These are phyloP conservation scores for Pseudogymnoascus sp. DNA, from an alignment of 2,329 filamentous ascomycete species.

Conservation along the genomic window DNA sequence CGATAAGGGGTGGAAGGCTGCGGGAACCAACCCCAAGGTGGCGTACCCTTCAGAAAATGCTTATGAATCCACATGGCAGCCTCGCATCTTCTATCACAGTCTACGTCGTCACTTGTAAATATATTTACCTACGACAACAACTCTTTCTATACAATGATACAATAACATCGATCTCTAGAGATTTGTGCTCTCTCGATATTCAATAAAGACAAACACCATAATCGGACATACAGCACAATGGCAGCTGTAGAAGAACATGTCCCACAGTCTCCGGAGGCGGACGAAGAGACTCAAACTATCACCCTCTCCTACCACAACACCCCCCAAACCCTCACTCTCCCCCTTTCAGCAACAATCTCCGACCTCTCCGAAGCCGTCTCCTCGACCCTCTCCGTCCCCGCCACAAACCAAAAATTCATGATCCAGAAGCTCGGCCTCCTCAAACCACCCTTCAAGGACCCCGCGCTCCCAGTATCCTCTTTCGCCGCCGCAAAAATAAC, in stretches of 20 bases:
- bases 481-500: constrained; percentile 53
- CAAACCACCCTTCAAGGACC: constrained; percentile 55
- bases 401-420: constrained; percentile 60
- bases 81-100: background rate
- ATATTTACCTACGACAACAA: background rate
- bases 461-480: constrained; percentile 38
- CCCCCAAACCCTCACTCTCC: constrained; percentile 37
- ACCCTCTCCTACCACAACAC: constrained; percentile 40
- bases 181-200: background rate
- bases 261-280: background rate
- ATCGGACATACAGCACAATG: background rate
- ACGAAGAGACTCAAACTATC: constrained; percentile 32
- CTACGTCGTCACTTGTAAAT: background rate
- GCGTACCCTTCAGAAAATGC: constrained; percentile 1
- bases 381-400: constrained; percentile 48
- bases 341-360: constrained; percentile 38
- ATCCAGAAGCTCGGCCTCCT: constrained; percentile 57
- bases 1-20: background rate
- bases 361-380: constrained; percentile 55
- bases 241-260: background rate
- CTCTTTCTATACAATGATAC: background rate
- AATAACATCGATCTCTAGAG: constrained; percentile 2
- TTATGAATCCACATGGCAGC: constrained; percentile 3
- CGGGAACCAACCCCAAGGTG: background rate
- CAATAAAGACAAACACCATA: background rate